phyloP scores from a whole-genome alignment of 768 basidiomycete genomes.

The Hysterangium stoloniferum region DNA sequence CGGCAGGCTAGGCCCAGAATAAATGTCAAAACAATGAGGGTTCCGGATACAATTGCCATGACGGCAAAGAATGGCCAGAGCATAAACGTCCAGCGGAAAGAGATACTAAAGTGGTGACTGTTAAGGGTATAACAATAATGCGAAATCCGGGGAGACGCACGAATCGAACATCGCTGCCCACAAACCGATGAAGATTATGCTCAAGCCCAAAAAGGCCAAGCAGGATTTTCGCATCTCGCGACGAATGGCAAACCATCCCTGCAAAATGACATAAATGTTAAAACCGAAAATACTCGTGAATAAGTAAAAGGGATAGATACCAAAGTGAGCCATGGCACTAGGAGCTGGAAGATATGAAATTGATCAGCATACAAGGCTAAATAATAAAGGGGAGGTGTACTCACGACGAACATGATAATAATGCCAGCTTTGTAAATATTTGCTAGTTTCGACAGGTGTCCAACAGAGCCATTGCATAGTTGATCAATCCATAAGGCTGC shows the following conservation, averaged over 20 bases:
- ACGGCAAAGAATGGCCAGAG: slow-evolving; percentile 70
- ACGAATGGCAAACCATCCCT: slow-evolving; percentile 76
- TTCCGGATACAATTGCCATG: slow-evolving; percentile 50
- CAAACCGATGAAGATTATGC: slow-evolving; percentile 52
- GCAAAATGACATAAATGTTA: no score
- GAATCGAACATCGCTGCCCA: slow-evolving; percentile 72
- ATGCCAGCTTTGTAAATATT: slow-evolving; percentile 48
- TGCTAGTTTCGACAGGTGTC: slow-evolving; percentile 37
- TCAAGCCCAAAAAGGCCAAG: slow-evolving; percentile 54
- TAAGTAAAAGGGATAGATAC: slow-evolving; percentile 26
- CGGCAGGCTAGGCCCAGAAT: slow-evolving; percentile 60
- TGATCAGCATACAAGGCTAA: background rate
- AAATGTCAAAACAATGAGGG: slow-evolving; percentile 47
- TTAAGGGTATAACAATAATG: background rate
- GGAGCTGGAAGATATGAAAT: slow-evolving; percentile 31
- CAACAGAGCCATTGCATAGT: slow-evolving; percentile 58
- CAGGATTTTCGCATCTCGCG: slow-evolving; percentile 53
- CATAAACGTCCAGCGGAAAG: slow-evolving; percentile 70
- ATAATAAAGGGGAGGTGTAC: slow-evolving; percentile 26
- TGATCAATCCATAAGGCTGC: slow-evolving; percentile 75
- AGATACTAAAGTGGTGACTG: slow-evolving; percentile 20
- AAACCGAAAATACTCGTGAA: background rate
- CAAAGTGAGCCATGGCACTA: slow-evolving; percentile 62
- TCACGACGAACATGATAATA: slow-evolving; percentile 51
- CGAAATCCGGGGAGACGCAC: background rate